A percentile compares a stretch with the other conserved stretches of the same genome.
These are phyloP conservation scores for Fibroporia radiculosa DNA, from an alignment of 768 basidiomycete species.

Conservation along the genomic window DNA sequence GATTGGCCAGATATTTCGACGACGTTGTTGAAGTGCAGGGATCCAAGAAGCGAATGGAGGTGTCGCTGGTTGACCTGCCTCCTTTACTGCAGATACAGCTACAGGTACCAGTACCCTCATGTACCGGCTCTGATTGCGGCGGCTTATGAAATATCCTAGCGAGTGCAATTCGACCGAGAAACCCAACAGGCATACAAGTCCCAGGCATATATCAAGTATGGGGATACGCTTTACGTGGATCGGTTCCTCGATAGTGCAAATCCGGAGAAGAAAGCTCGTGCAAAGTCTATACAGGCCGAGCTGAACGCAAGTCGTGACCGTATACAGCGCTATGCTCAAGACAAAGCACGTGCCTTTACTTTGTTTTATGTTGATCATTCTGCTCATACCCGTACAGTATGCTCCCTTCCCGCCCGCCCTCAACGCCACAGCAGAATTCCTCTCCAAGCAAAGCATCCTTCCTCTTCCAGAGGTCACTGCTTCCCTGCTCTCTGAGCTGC, in stretches of 20 bases:
- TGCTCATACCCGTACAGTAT: slow-evolving; percentile 33
- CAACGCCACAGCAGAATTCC: slow-evolving; percentile 46
- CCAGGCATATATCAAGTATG: slow-evolving; percentile 90
- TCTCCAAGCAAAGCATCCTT: slow-evolving; percentile 40
- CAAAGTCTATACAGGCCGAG: slow-evolving; percentile 62
- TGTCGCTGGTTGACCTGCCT: slow-evolving; percentile 78
- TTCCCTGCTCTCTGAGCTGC: slow-evolving; percentile 45
- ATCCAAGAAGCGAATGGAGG: slow-evolving; percentile 80
- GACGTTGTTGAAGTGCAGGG: slow-evolving; percentile 85
- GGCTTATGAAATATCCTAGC: slow-evolving; percentile 32
- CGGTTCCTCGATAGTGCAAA: slow-evolving; percentile 80
- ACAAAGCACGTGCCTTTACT: slow-evolving; percentile 47
- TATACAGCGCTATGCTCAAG: slow-evolving; percentile 56
- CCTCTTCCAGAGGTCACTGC: slow-evolving; percentile 49
- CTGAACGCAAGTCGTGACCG: slow-evolving; percentile 60
- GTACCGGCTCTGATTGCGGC: background rate
- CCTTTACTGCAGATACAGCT: slow-evolving; percentile 92
- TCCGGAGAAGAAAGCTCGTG: slow-evolving; percentile 58
- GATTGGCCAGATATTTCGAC: slow-evolving; percentile 85
- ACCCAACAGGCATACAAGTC: slow-evolving; percentile 91
- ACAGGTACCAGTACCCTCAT: slow-evolving; percentile 48
- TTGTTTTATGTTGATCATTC: background rate
- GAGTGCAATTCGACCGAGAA: slow-evolving; percentile 92
- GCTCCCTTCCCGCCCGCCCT: slow-evolving; percentile 53
- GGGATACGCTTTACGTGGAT: slow-evolving; percentile 82